phyloP scores from a whole-genome alignment of 306 rosid species.

The Inga oerstediana region DNA sequence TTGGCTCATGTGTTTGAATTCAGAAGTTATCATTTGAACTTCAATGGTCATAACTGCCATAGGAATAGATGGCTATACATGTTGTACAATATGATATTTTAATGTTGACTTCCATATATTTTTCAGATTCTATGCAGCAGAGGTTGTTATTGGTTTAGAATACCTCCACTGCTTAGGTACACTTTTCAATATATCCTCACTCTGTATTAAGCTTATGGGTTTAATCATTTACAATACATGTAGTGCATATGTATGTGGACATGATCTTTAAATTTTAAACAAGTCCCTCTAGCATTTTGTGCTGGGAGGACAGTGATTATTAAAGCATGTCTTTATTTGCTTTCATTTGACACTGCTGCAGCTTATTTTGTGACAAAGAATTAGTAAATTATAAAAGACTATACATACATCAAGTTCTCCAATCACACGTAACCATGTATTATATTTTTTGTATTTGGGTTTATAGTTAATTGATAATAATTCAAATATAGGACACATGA shows the following conservation, averaged over 20 bases:
- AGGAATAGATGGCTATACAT: background rate
- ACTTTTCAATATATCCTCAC: slow-evolving; percentile 10
- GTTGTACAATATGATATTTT: slow-evolving; percentile 8
- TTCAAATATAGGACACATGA: too few relatives aligned
- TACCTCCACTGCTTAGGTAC: slow-evolving; percentile 97
- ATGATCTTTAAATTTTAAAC: background rate
- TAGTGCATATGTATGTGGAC: background rate
- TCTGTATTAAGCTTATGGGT: background rate
- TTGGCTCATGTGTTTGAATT: background rate
- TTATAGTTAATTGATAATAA: too few relatives aligned
- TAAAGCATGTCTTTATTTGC: background rate
- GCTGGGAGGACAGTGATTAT: background rate
- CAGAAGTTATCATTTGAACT: background rate
- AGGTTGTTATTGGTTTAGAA: slow-evolving; percentile 88
- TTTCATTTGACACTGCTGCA: background rate
- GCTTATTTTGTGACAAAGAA: background rate
- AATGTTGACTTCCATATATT: slow-evolving; percentile 31
- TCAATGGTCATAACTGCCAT: background rate
- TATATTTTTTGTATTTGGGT: too few relatives aligned
- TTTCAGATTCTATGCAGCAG: slow-evolving; percentile 91
- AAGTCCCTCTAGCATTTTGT: background rate
- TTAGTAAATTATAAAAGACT: background rate
- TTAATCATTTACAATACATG: slow-evolving; percentile 7
- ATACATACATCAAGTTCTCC: too few relatives aligned
- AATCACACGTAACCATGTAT: too few relatives aligned